Conservation (phyloP, 2,329 filamentous ascomycete genomes). For the Colletotrichum sp. region DNA sequence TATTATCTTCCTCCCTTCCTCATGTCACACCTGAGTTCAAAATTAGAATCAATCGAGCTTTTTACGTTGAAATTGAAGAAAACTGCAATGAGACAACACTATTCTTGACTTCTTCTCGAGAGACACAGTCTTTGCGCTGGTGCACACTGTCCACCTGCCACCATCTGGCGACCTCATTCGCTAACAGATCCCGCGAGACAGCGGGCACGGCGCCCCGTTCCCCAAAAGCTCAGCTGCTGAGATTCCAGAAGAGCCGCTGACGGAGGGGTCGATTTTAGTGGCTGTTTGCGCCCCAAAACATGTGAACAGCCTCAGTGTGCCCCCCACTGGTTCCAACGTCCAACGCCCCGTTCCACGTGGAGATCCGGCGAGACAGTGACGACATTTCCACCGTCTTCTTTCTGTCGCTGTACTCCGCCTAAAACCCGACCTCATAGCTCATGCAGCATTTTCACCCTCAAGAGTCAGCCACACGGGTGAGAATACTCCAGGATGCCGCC, state of each 20-base stretch:
- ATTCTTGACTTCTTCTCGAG: fast-evolving
- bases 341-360: constrained; percentile 1
- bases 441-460: not conserved
- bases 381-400: not conserved
- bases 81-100: fast-evolving
- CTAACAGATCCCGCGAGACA: not conserved
- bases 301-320: constrained; percentile 15
- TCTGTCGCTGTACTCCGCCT: not conserved
- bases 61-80: not conserved
- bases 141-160: not conserved
- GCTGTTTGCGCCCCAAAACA: not conserved
- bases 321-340: not conserved
- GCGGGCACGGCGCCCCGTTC: not conserved
- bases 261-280: not conserved
- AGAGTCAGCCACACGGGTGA: not conserved
- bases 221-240: not conserved
- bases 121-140: not conserved
- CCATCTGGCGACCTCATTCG: not conserved
- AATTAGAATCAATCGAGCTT: not conserved
- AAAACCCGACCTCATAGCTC: not conserved
- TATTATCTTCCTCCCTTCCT: not conserved
- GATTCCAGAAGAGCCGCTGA: not conserved
- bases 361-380: constrained; percentile 9
- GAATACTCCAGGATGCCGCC: not conserved
- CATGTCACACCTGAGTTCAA: not conserved